Percentiles rank a stretch among this genome's conserved stretches.
Conservation (phyloP, 139 green algal species). For the Klebsormidium nitens region DNA sequence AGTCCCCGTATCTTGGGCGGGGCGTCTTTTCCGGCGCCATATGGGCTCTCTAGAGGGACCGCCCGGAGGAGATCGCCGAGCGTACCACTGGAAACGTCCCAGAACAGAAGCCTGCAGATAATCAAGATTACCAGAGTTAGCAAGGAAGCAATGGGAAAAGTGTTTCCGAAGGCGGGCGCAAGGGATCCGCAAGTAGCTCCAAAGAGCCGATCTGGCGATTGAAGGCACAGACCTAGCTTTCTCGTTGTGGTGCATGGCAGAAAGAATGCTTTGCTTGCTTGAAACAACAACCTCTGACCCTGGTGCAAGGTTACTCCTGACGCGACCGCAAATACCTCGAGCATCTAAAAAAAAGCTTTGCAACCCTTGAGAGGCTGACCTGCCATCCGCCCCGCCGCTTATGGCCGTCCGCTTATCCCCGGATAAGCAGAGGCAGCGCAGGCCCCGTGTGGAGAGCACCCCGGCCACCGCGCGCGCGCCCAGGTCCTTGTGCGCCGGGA, state of each 20-base stretch:
- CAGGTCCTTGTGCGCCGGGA: constrained; percentile 1
- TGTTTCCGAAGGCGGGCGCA: no score
- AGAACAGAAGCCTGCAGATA: not conserved
- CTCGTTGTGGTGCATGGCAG: no score
- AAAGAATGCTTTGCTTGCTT: no score
- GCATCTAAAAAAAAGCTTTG: not conserved
- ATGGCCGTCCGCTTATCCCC: no score
- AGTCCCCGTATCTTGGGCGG: constrained; percentile 25
- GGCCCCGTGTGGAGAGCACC: not conserved
- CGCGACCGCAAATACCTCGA: not conserved
- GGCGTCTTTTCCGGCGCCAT: not conserved
- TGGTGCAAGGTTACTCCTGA: not conserved
- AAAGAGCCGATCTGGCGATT: no score
- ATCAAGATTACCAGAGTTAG: no score
- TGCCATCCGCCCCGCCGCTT: no score
- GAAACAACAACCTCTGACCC: no score
- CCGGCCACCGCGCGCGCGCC: not conserved
- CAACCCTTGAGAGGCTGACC: not conserved
- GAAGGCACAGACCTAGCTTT: no score
- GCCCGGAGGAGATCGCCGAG: not conserved
- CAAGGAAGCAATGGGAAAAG: no score
- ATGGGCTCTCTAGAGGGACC: not conserved
- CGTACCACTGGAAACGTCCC: not conserved
- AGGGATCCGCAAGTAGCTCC: no score
- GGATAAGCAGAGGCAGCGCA: not conserved